Base-by-base conservation (phyloP, 805 yeast species). In the Cyberlindnera maclurae region DNA sequence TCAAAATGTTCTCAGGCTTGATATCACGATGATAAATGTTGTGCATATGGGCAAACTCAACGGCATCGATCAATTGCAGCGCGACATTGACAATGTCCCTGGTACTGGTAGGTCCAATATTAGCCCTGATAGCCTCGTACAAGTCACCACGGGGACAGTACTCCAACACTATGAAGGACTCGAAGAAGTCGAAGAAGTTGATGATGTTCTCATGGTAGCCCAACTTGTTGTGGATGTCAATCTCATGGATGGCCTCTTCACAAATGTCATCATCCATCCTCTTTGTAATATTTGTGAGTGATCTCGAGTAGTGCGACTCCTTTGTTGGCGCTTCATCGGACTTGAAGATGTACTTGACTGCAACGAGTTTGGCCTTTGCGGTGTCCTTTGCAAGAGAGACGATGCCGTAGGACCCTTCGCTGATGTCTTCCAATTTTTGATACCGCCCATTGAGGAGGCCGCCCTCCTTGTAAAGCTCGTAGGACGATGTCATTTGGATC, bases 321-420 rank as follows among this genome's bases (percentile, higher is more conserved):
- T 46, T 54, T 16, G 44, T 42, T 43, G 54, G 53, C 8, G 57
- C 59, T 36, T 64, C 68, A 34, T 73, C 73, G 17, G 72, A 54
- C 15, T 84, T 81, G 50, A 77, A 80, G 39, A 88, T 81, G 57
- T 84, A 85, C 62, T 90, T 89, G 44, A 90, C 77, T 3, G 97
- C 97, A 22, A 84, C 94, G 34, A 83, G 62, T 39, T 67, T 64
- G 29, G 65, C 61, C 18, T 70, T 68, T 16, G 50, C 47, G 4
- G 60, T 50, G 58, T 90, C 96, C 51, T 77, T 79, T 9, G 96
- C 97, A 18, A 90, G 69, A 2, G 94, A 79, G 8, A 90, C 97
- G 34, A 83, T 73, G 36, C 97, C 97, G 60, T 86, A 90, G 0
- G 97, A 86, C 24, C 97, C 97, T 59, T 86, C 89, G 55, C 89